Conservation (phyloP, 148 eudicot species). For the Nepenthes mirabilis region DNA sequence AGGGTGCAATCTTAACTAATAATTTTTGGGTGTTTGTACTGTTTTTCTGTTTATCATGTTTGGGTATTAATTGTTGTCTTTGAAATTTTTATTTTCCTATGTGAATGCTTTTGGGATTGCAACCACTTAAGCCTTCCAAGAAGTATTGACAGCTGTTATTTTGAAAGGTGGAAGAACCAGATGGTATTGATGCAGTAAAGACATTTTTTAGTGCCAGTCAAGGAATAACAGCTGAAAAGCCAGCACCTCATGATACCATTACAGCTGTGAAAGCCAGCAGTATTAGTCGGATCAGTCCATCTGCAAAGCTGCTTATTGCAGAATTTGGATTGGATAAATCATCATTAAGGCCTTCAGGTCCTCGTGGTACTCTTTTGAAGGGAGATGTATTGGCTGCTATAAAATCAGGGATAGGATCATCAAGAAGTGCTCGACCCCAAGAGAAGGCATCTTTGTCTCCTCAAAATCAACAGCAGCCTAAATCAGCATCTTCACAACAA, state of each 20-base stretch:
- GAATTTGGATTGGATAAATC: slow-evolving; percentile 75
- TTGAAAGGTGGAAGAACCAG: slow-evolving; percentile 69
- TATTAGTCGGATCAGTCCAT: slow-evolving; percentile 70
- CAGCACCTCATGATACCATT: slow-evolving; percentile 21
- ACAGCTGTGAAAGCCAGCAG: slow-evolving; percentile 24
- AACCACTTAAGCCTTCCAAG: background rate
- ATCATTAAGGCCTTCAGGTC: slow-evolving; percentile 73
- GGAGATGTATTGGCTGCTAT: slow-evolving; percentile 86
- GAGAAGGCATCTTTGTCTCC: slow-evolving; percentile 29
- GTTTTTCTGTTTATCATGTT: no score
- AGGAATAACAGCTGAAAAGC: slow-evolving; percentile 34
- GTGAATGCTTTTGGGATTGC: background rate
- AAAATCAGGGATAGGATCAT: slow-evolving; percentile 60
- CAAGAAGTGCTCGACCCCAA: slow-evolving; percentile 22
- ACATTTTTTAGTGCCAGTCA: slow-evolving; percentile 18
- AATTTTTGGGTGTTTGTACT: no score
- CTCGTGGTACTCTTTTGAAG: slow-evolving; percentile 82
- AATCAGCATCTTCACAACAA: slow-evolving; percentile 21
- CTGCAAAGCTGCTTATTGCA: slow-evolving; percentile 70
- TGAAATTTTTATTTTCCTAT: no score
- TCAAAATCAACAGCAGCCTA: slow-evolving; percentile 20
- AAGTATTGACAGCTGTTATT: background rate
- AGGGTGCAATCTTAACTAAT: no score
- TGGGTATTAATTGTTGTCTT: no score
- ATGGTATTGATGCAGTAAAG: slow-evolving; percentile 61